These are phyloP conservation scores for Mycena crocata DNA, from an alignment of 768 basidiomycete species.

Conservation along the genomic window DNA sequence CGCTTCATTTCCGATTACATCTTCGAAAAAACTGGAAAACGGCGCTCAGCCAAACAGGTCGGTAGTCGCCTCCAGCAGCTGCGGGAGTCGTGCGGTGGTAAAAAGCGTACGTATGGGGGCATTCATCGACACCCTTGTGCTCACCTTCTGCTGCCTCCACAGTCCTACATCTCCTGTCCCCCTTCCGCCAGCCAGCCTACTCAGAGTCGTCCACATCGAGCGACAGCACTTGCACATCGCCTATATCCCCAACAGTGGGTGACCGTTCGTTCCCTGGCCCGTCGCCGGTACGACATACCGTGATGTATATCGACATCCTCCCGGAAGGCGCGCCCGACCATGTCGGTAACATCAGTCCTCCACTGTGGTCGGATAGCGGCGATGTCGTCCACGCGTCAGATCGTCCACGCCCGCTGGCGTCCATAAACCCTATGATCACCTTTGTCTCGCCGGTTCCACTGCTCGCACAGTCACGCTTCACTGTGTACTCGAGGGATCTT, in stretches of 20 bases:
- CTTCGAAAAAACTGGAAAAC: conserved; percentile 73
- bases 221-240: conserved; percentile 26
- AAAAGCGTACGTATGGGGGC: conserved; percentile 62
- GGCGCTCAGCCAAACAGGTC: conserved; percentile 82
- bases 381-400: conserved; percentile 53
- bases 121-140: conserved; percentile 15
- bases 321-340: conserved; percentile 39
- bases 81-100: conserved; percentile 78
- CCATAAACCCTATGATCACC: conserved; percentile 77
- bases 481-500: conserved; percentile 61
- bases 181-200: conserved; percentile 44
- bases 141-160: conserved; percentile 13
- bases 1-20: conserved; percentile 86
- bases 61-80: conserved; percentile 85
- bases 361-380: conserved; percentile 29
- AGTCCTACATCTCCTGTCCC: conserved; percentile 62
- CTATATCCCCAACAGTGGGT: conserved; percentile 31
- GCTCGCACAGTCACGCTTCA: conserved; percentile 65
- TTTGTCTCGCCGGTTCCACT: conserved; percentile 63
- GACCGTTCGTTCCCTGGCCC: conserved; percentile 27
- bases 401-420: conserved; percentile 62
- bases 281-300: conserved; percentile 42
- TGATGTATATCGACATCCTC: conserved; percentile 62
- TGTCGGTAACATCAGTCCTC: conserved; percentile 15
- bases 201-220: conserved; percentile 33